phyloP scores from a whole-genome alignment of 768 basidiomycete species.

The Lactarius evosmus region DNA sequence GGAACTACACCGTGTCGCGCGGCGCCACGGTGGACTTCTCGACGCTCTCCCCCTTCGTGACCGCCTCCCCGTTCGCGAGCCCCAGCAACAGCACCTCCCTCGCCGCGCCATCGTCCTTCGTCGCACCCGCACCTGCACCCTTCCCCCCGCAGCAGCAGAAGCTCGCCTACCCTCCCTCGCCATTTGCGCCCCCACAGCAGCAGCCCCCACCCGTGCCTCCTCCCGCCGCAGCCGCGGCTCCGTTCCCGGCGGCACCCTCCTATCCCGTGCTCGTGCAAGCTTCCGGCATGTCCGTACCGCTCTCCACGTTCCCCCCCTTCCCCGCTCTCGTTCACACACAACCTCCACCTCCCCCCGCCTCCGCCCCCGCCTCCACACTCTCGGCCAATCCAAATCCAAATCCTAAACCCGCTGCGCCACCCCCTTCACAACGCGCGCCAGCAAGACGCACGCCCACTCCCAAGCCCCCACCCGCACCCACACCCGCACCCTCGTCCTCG shows the following conservation, averaged over 20 bases:
- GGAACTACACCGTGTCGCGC: slow-evolving; percentile 2
- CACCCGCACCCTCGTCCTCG: not conserved
- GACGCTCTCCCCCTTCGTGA: slow-evolving; percentile 20
- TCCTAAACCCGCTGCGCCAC: too few species aligned
- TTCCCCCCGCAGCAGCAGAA: slow-evolving; percentile 9
- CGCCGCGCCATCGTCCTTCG: slow-evolving; percentile 18
- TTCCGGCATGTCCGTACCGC: not conserved
- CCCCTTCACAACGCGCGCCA: not conserved
- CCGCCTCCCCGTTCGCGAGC: slow-evolving; percentile 7
- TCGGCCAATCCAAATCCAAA: not conserved
- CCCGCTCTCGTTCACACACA: slow-evolving; percentile 7
- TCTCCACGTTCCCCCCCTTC: slow-evolving; percentile 15
- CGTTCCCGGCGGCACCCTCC: slow-evolving; percentile 1
- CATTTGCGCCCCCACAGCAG: slow-evolving; percentile 19
- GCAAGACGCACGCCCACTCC: not conserved
- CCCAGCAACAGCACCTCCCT: slow-evolving; percentile 8
- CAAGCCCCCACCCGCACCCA: not conserved
- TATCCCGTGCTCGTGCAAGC: not conserved
- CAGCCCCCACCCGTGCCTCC: slow-evolving; percentile 2
- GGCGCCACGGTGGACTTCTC: slow-evolving; percentile 20
- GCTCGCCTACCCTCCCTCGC: slow-evolving; percentile 20
- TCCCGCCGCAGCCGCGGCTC: slow-evolving; percentile 3
- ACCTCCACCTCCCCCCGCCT: not conserved
- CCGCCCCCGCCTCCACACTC: not conserved
- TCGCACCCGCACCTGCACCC: slow-evolving; percentile 8